Percentiles rank a stretch among this genome's conserved stretches.
phyloP scores from a whole-genome alignment of 768 basidiomycete genomes.

The Symmetrospora coprosmae region DNA sequence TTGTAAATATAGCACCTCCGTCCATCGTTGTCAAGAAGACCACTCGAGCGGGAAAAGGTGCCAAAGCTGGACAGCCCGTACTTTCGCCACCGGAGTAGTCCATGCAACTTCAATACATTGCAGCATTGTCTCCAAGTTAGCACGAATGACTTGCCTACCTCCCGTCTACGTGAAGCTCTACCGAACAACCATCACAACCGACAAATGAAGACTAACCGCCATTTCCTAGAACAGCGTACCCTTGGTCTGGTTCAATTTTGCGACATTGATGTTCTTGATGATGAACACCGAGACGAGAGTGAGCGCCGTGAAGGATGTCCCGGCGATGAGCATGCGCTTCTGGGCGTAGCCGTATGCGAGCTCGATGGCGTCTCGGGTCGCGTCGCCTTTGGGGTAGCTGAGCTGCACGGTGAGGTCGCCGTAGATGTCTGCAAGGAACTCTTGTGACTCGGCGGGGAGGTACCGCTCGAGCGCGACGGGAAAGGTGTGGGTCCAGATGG shows the following conservation, averaged over 20 bases:
- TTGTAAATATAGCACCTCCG: too few species aligned
- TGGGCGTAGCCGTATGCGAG: slow-evolving; percentile 32
- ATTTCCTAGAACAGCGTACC: slow-evolving; percentile 30
- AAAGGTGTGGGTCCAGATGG: slow-evolving; percentile 19
- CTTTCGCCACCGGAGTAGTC: too few species aligned
- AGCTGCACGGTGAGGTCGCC: slow-evolving; percentile 30
- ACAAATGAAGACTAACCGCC: background rate
- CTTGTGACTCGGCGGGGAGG: slow-evolving; percentile 29
- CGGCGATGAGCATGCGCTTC: slow-evolving; percentile 32
- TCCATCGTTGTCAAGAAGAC: too few species aligned
- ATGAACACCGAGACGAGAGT: slow-evolving; percentile 24
- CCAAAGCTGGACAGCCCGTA: too few species aligned
- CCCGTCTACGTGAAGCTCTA: too few species aligned
- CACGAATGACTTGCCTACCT: too few species aligned
- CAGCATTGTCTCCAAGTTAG: too few species aligned
- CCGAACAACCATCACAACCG: too few species aligned
- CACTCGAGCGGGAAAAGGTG: too few species aligned
- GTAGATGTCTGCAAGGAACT: slow-evolving; percentile 29
- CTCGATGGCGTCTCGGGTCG: slow-evolving; percentile 29
- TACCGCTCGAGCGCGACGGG: slow-evolving; percentile 22
- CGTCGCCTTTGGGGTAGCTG: slow-evolving; percentile 30
- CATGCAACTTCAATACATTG: too few species aligned
- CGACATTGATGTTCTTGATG: slow-evolving; percentile 33
- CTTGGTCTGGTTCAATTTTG: slow-evolving; percentile 33
- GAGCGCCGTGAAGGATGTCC: slow-evolving; percentile 29